Base-by-base conservation (phyloP, 2,329 filamentous ascomycete genomes). In the Penicillium paneum region DNA sequence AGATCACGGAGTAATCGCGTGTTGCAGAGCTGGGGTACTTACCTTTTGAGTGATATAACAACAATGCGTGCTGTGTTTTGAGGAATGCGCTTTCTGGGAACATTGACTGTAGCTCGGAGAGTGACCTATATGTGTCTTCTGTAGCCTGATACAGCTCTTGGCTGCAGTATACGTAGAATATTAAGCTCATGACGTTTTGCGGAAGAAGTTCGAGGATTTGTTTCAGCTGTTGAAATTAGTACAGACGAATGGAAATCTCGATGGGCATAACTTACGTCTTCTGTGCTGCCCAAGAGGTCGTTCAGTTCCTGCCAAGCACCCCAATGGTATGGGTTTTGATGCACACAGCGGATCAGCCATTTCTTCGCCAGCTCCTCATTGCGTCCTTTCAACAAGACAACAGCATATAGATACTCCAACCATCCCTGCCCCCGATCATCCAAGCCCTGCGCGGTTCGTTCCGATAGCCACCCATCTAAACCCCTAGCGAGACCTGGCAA, bases 291-390 rank as follows among this genome's bases (percentile, higher is more conserved):
- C 56, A 96, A 83, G 26, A 97, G 79, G 36, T 86, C 86, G 4
- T 89, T 90, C 71, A 99, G 83, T 75, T 99, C 94, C 55, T 94
- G 82, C 94, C 94, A 99, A 58, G 91, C 92, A 8, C 91, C 91
- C 94, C 94, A 99, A 69, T 97, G 96, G 83, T 92, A 96, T 1
- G 91, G 90, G 66, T 91, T 96, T 38, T 91, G 78, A 70, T 95
- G 89, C 10, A 97, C 90, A 67, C 92, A 96, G 59, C 85, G 83
- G 48, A 97, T 79, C n/a, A 99, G 81, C 81, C 89, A 96, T 59
- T 89, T 84, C 72, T 93, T 86, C 1, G 94, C 94, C 56, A 89
- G 82, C 41, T 86, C 82, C 62, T 96, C 91, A 65, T 94, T 97
- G 74, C 96, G 96, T 57, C 92, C 88, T 72, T 92, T 96, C 34